Base-by-base conservation (phyloP, 768 basidiomycete genomes). In the Lactarius hatsudake region DNA sequence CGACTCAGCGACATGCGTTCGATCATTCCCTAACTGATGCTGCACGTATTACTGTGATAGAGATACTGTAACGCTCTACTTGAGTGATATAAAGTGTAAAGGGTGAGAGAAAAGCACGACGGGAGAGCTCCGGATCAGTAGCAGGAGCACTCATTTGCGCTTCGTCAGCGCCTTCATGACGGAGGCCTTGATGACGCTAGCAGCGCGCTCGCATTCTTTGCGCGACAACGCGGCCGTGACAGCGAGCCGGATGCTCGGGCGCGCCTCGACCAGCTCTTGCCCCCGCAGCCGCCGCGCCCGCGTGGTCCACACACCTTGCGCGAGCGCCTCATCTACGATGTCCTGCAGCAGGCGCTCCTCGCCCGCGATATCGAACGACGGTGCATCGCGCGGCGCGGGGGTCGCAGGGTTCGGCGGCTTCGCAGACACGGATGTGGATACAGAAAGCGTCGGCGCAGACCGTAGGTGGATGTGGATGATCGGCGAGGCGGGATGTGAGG, bases 151-250 rank as follows among this genome's bases (percentile, higher is more conserved):
- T 36, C 34, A 36, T 10, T 36, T 34, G 1, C 34, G 34, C 34
- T 36, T 36, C 10, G 34, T 12, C 34, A 36, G n/a, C n/a, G n/a
- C 34, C 34, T 36, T 36, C 34, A 12, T 10, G 45, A 88, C 89
- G 34, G 81, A 80, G 78, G 89, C 26, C 26, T 28, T 93, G 65
- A 99, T 77, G 23, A 90, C 83, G 28, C 78, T 79, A 7, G 88
- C 86, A 3, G 95, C 91, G 81, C 94, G 96, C 82, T 97, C 95
- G 63, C 88, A 86, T 72, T 98, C 97, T 79, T 96, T 96, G 83
- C 82, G 90, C 32, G 87, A 87, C 70, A 98, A 76, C 17, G 87
- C 93, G 18, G 87, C 84, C 6, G 85, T 89, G 69, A 96, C 79
- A 28, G 90, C 89, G 23, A 98, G 79, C 68, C 93, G 85, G 67